A percentile compares a stretch with the other conserved stretches of the same genome.
phyloP scores from a whole-genome alignment of 2,329 filamentous ascomycete species.

The Botrytis sinoallii region DNA sequence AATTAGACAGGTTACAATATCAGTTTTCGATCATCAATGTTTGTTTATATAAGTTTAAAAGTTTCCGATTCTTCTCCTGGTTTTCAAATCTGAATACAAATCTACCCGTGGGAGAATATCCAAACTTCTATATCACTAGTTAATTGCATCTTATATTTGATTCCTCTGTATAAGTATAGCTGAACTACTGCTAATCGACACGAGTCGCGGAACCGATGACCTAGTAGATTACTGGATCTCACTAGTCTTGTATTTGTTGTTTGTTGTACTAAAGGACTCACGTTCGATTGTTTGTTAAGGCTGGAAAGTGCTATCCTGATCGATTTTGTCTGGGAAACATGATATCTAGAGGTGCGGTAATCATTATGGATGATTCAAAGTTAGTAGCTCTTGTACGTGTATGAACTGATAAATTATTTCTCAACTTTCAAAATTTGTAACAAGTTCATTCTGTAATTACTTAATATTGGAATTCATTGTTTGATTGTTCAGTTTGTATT shows the following conservation, averaged over 20 bases:
- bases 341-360: neutral
- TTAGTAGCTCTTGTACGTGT: neutral
- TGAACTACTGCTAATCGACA: neutral
- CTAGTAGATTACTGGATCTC: neutral
- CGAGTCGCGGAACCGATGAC: neutral
- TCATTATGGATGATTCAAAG: neutral
- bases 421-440: no score
- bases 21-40: neutral
- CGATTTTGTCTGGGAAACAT: neutral
- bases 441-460: no score
- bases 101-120: neutral
- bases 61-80: neutral
- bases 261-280: neutral
- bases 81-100: neutral
- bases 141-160: neutral
- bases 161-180: neutral
- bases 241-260: neutral
- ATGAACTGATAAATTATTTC: no score
- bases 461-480: no score
- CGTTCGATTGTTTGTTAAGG: neutral
- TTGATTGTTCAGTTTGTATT: no score
- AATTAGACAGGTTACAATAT: neutral
- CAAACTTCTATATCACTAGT: neutral
- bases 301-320: neutral
- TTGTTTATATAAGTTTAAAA: neutral